Conservation (phyloP, 345 rosid genomes). For the Leavenworthia alabamica region DNA sequence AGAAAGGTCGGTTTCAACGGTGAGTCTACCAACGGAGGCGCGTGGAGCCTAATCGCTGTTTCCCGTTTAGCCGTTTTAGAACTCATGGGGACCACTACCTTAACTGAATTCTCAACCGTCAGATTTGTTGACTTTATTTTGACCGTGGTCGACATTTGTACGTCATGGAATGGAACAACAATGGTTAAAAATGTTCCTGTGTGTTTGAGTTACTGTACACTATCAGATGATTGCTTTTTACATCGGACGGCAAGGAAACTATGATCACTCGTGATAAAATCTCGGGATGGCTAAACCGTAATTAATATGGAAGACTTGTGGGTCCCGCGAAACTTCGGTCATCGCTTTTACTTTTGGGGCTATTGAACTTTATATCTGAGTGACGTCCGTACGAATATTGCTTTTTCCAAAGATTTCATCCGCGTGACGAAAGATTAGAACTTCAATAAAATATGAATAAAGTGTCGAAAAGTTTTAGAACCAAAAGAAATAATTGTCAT, state of each 20-base stretch:
- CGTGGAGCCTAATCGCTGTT: constrained; percentile 9
- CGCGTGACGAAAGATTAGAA: constrained; percentile 1
- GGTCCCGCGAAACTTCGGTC: constrained; percentile 12
- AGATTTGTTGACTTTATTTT: not conserved
- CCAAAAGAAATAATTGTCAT: no score
- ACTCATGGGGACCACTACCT: constrained; percentile 2
- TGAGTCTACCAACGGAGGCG: constrained; percentile 28
- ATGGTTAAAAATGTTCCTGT: not conserved
- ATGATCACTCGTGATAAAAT: not conserved
- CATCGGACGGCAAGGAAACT: constrained; percentile 10
- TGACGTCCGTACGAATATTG: constrained; percentile 26
- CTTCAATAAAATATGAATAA: not conserved
- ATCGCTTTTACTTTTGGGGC: not conserved
- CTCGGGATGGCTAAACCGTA: constrained; percentile 2
- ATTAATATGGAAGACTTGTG: not conserved
- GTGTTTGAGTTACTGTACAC: not conserved
- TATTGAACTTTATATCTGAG: constrained; percentile 10
- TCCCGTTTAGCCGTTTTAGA: constrained; percentile 17
- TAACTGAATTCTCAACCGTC: constrained; percentile 13
- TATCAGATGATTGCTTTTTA: not conserved
- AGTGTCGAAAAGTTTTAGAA: not conserved
- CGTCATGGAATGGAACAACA: not conserved
- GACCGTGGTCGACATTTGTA: not conserved
- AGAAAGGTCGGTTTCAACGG: constrained; percentile 23
- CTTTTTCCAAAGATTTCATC: constrained; percentile 18